phyloP scores from a whole-genome alignment of 495 filamentous ascomycete species.

The Lindgomyces ingoldianus region DNA sequence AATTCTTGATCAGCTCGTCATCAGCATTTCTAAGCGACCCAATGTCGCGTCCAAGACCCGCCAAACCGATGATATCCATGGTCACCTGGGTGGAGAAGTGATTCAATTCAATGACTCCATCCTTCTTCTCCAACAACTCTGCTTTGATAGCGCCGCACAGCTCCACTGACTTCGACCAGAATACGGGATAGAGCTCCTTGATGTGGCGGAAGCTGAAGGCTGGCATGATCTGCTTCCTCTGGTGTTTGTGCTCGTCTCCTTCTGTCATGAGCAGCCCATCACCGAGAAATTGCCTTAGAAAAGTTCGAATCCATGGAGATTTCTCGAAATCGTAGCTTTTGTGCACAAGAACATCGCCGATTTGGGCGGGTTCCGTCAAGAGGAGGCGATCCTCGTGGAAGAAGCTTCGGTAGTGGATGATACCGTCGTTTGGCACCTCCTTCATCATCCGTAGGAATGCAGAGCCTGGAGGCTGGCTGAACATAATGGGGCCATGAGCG shows the following conservation, averaged over 20 bases:
- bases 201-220: constrained; percentile 43
- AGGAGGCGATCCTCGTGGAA: constrained; percentile 36
- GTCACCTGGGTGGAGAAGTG: constrained; percentile 41
- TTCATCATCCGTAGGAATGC: constrained; percentile 29
- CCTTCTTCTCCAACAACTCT: constrained; percentile 32
- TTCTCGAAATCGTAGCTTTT: constrained; percentile 57
- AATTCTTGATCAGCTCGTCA: constrained; percentile 39
- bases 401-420: constrained; percentile 39
- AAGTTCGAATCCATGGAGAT: constrained; percentile 47
- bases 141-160: constrained; percentile 38
- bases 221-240: constrained; percentile 44
- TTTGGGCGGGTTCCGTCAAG: constrained; percentile 33
- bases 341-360: constrained; percentile 43
- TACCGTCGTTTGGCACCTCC: constrained; percentile 39
- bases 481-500: constrained; percentile 34
- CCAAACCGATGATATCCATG: constrained; percentile 44
- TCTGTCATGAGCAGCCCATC: constrained; percentile 43
- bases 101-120: constrained; percentile 39
- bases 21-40: constrained; percentile 38
- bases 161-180: constrained; percentile 51
- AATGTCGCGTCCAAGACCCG: constrained; percentile 42
- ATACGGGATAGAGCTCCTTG: constrained; percentile 44
- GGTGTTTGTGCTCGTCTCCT: constrained; percentile 44
- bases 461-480: constrained; percentile 27
- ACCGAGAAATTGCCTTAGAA: constrained; percentile 40